These are phyloP conservation scores for Pleurotus pulmonarius DNA, from an alignment of 768 basidiomycete species.

Conservation along the genomic window DNA sequence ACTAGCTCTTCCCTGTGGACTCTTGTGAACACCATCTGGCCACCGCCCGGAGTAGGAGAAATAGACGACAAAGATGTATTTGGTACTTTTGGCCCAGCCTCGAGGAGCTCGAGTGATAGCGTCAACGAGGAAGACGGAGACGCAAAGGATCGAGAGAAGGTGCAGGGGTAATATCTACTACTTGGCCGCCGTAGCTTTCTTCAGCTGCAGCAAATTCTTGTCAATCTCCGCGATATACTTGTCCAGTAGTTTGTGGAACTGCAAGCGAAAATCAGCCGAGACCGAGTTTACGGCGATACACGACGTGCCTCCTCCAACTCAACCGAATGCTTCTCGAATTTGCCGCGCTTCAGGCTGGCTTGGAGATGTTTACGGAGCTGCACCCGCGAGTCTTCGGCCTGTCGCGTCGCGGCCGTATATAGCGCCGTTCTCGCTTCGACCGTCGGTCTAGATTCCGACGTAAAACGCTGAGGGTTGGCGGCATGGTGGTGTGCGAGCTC, in stretches of 20 bases:
- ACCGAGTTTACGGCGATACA: neutral
- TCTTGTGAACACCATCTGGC: constrained; percentile 17
- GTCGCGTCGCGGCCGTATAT: constrained; percentile 50
- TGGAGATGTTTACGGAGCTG: constrained; percentile 74
- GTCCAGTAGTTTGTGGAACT: constrained; percentile 78
- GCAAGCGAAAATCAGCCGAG: neutral
- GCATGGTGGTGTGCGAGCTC: constrained; percentile 11
- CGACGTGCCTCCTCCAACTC: constrained; percentile 65
- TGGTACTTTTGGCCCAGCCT: constrained; percentile 15
- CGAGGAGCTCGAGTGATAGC: neutral
- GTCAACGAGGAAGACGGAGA: neutral
- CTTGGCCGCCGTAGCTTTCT: constrained; percentile 47
- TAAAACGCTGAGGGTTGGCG: neutral
- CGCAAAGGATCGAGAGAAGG: neutral
- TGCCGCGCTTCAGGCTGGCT: constrained; percentile 62
- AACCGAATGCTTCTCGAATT: constrained; percentile 63
- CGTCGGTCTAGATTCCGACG: constrained; percentile 52
- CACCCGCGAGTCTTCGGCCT: constrained; percentile 72
- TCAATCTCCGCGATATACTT: constrained; percentile 63
- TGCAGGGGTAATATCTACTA: constrained; percentile 11
- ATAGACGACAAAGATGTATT: constrained; percentile 18
- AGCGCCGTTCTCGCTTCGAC: constrained; percentile 64
- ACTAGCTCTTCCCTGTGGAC: constrained; percentile 20
- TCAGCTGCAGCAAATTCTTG: constrained; percentile 56
- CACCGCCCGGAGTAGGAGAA: constrained; percentile 19